Conservation (phyloP, 768 basidiomycete genomes). For the Boletellus ananas region DNA sequence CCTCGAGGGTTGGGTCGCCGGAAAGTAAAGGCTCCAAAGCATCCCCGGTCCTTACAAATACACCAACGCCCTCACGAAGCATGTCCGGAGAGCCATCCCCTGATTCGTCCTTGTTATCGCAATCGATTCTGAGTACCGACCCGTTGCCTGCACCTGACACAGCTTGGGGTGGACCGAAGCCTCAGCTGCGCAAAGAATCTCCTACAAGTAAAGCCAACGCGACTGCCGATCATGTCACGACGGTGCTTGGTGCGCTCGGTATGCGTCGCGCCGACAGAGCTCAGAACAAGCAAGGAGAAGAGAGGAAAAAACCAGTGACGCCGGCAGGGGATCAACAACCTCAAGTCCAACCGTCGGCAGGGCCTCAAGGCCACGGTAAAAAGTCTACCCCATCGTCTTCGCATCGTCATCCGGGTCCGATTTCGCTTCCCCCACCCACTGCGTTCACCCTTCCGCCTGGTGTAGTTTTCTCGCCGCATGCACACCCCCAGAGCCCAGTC, state of each 20-base stretch:
- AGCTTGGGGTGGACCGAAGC: conserved; percentile 15
- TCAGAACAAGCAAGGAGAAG: conserved; percentile 22
- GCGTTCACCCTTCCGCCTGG: conserved; percentile 41
- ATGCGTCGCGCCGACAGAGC: conserved; percentile 27
- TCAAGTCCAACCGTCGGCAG: conserved; percentile 6
- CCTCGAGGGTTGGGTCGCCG: conserved; percentile 17
- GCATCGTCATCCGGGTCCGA: conserved; percentile 65
- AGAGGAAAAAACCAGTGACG: conserved; percentile 16
- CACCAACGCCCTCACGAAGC: conserved; percentile 2
- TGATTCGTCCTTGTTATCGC: conserved; percentile 6
- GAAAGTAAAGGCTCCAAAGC: conserved; percentile 9
- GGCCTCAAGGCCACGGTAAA: conserved; percentile 12
- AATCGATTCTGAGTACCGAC: conserved; percentile 14
- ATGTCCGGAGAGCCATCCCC: conserved; percentile 6
- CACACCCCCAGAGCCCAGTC: conserved; percentile 36
- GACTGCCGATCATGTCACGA: conserved; percentile 12
- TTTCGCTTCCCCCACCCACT: conserved; percentile 61
- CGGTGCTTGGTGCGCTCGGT: conserved; percentile 27
- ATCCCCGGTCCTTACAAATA: conserved; percentile 6
- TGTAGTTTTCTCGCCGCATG: conserved; percentile 31
- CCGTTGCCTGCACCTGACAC: conserved; percentile 6
- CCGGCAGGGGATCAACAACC: conserved; percentile 18
- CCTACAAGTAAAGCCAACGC: conserved; percentile 17
- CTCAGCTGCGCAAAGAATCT: conserved; percentile 11
- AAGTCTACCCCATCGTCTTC: conserved; percentile 25